phyloP scores from a whole-genome alignment of 2,329 filamentous ascomycete genomes.

The Huntiella decipiens region DNA sequence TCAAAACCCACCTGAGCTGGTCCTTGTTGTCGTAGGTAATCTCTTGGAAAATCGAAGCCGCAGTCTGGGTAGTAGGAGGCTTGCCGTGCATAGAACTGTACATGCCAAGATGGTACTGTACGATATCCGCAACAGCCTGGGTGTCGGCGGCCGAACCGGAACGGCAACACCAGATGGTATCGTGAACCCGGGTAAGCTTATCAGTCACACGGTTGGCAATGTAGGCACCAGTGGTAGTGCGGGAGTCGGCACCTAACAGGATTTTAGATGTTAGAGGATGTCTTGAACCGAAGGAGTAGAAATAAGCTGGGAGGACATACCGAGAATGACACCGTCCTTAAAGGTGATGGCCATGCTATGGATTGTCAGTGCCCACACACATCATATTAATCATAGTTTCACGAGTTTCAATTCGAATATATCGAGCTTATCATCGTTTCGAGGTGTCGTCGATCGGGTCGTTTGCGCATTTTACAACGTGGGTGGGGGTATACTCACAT shows the following conservation, averaged over 20 bases:
- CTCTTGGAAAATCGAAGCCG: conserved; percentile 92
- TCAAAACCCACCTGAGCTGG: conserved; percentile 50
- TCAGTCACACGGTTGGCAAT: conserved; percentile 98
- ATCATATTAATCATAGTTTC: conserved; percentile 13
- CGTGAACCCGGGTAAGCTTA: conserved; percentile 95
- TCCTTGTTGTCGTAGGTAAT: conserved; percentile 98
- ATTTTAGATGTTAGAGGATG: background rate
- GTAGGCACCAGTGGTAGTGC: conserved; percentile 94
- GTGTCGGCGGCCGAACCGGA: conserved; percentile 95
- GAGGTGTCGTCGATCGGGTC: conserved; percentile 1
- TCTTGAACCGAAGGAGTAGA: no score
- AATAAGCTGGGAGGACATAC: conserved; percentile 23
- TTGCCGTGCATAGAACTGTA: conserved; percentile 83
- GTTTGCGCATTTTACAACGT: background rate
- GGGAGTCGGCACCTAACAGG: conserved; percentile 62
- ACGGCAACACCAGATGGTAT: conserved; percentile 98
- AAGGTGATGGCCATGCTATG: conserved; percentile 95
- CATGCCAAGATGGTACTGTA: conserved; percentile 86
- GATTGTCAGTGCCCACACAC: conserved; percentile 13
- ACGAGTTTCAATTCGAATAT: background rate
- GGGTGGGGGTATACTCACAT: conserved; percentile 43
- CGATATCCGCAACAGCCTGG: conserved; percentile 93
- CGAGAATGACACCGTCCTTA: conserved; percentile 91
- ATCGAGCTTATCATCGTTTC: conserved; percentile 10
- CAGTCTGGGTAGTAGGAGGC: conserved; percentile 81